phyloP scores from a whole-genome alignment of 257 asterid species.

The Asclepias syriaca region DNA sequence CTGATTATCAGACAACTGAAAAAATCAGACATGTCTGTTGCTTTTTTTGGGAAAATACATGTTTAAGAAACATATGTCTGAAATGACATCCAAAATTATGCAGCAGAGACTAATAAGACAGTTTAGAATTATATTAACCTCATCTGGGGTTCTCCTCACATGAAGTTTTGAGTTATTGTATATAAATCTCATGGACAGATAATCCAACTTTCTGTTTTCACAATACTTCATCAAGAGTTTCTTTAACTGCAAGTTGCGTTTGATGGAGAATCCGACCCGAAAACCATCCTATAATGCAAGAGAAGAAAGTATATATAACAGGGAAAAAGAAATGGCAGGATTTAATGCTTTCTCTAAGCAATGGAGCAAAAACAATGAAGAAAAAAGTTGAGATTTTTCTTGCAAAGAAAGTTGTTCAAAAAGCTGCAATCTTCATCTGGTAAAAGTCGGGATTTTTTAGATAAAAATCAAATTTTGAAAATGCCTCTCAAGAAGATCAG shows the following conservation, averaged over 20 bases:
- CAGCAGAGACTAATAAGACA: not conserved
- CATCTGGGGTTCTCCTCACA: not conserved
- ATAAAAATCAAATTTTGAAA: not conserved
- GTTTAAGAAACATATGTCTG: too few relatives aligned
- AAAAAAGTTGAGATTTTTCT: not conserved
- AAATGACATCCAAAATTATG: too few relatives aligned
- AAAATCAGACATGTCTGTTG: too few relatives aligned
- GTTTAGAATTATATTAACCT: not conserved
- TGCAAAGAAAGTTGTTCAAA: not conserved
- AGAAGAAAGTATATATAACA: not conserved
- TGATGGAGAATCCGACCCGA: not conserved
- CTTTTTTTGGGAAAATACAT: too few relatives aligned
- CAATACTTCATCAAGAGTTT: not conserved
- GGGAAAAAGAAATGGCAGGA: not conserved
- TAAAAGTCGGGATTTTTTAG: not conserved
- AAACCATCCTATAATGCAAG: conserved; percentile 1
- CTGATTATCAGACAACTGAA: too few relatives aligned
- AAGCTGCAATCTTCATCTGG: not conserved
- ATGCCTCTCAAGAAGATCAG: not conserved
- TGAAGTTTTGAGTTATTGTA: not conserved
- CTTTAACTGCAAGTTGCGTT: not conserved
- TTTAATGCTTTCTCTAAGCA: too few relatives aligned
- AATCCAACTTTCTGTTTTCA: not conserved
- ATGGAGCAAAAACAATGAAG: not conserved
- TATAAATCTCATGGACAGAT: not conserved